A percentile compares a stretch with the other conserved stretches of the same genome.
These are phyloP conservation scores for Drechmeria coniospora DNA, from an alignment of 2,329 filamentous ascomycete species.

Conservation along the genomic window DNA sequence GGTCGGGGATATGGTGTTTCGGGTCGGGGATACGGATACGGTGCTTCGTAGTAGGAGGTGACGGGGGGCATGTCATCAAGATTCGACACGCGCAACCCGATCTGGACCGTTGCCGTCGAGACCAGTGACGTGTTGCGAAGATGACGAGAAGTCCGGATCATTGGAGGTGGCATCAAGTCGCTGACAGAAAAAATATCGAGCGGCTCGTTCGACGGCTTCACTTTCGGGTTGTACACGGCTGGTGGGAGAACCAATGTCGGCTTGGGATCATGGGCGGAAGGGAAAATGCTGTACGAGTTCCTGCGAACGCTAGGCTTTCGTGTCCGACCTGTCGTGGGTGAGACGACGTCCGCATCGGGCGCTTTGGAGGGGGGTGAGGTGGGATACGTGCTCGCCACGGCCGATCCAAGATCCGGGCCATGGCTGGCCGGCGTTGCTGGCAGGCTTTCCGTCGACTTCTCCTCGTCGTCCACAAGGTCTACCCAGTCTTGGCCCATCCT, in stretches of 20 bases:
- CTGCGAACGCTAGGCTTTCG: background rate
- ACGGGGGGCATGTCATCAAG: constrained; percentile 30
- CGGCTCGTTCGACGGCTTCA: no score
- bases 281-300: constrained; percentile 1
- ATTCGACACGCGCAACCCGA: constrained; percentile 52
- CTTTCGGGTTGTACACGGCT: constrained; percentile 4
- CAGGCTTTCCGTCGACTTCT: background rate
- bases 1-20: no score
- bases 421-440: background rate
- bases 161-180: constrained; percentile 25
- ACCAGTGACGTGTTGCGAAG: constrained; percentile 44
- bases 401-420: background rate
- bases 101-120: constrained; percentile 56
- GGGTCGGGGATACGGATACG: no score
- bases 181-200: constrained; percentile 2
- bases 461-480: background rate
- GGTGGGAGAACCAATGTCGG: constrained; percentile 24
- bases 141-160: constrained; percentile 27
- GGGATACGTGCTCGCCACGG: no score
- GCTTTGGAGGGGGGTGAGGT: no score
- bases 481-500: background rate
- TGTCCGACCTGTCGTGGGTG: no score
- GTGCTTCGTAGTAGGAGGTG: constrained; percentile 6
- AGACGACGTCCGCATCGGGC: no score
- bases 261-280: constrained; percentile 6